These are phyloP conservation scores for Metarhizium sp. DNA, from an alignment of 2,329 filamentous ascomycete genomes.

Conservation along the genomic window DNA sequence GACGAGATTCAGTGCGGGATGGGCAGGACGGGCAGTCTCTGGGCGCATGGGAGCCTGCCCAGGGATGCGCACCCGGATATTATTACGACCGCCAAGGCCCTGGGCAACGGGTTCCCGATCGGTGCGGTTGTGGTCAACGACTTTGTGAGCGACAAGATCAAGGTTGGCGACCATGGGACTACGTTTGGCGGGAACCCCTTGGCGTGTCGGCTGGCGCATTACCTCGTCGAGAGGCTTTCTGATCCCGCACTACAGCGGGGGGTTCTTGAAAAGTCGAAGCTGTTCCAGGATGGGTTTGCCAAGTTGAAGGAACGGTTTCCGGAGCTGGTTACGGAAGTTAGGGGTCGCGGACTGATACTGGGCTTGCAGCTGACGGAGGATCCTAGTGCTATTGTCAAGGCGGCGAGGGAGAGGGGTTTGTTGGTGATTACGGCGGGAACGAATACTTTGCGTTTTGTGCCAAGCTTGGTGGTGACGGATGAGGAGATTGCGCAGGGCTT, in stretches of 20 bases:
- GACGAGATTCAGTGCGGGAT: constrained; percentile 98
- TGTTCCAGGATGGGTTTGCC: constrained; percentile 40
- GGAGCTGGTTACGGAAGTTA: constrained; percentile 63
- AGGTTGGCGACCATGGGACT: constrained; percentile 75
- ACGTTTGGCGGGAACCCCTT: constrained; percentile 92
- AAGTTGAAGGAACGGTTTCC: constrained; percentile 46
- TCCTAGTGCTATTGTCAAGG: constrained; percentile 66
- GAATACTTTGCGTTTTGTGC: constrained; percentile 88
- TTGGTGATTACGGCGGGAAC: constrained; percentile 87
- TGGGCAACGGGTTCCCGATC: constrained; percentile 94
- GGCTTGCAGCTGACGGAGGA: constrained; percentile 75
- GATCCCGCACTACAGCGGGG: constrained; percentile 58
- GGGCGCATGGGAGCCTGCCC: constrained; percentile 74
- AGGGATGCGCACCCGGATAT: constrained; percentile 84
- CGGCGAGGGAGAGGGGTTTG: constrained; percentile 77
- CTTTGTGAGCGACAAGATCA: constrained; percentile 30
- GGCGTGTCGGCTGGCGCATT: constrained; percentile 72
- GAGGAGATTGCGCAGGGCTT: constrained; percentile 73
- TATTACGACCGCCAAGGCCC: constrained; percentile 86
- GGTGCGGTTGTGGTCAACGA: constrained; percentile 52
- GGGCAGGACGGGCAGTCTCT: constrained; percentile 75
- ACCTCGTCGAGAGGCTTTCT: constrained; percentile 71
- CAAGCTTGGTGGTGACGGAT: constrained; percentile 71
- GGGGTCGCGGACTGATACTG: constrained; percentile 77
- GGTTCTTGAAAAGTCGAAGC: constrained; percentile 55